Percentiles rank a stretch among this genome's conserved stretches.
phyloP scores from a whole-genome alignment of 495 filamentous ascomycete genomes.

The Pseudomonodictys pantanalensis region DNA sequence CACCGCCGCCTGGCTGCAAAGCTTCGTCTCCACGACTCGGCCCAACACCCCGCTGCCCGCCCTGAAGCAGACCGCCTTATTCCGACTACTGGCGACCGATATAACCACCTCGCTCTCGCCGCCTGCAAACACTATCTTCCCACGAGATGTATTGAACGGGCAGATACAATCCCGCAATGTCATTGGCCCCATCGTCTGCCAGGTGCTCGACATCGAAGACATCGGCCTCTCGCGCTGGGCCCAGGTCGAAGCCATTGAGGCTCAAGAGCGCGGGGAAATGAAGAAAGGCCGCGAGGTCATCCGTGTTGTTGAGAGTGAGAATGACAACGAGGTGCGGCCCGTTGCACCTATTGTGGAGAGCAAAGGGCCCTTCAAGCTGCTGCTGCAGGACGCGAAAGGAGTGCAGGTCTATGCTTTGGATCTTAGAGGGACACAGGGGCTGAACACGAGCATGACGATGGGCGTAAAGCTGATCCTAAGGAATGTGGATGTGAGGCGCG shows the following conservation, averaged over 20 bases:
- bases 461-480: conserved; percentile 77
- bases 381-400: conserved; percentile 77
- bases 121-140: conserved; percentile 47
- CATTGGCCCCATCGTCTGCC: conserved; percentile 62
- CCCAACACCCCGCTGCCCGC: conserved; percentile 64
- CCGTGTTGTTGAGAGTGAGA: conserved; percentile 58
- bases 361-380: conserved; percentile 69
- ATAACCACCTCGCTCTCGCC: conserved; percentile 59
- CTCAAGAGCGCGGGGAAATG: conserved; percentile 75
- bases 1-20: conserved; percentile 38
- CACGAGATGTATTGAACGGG: conserved; percentile 53
- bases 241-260: conserved; percentile 82
- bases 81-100: conserved; percentile 76
- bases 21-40: conserved; percentile 39
- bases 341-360: conserved; percentile 16
- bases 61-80: conserved; percentile 73
- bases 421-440: conserved; percentile 59
- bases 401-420: conserved; percentile 71
- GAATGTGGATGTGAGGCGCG: conserved; percentile 66
- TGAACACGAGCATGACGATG: conserved; percentile 67
- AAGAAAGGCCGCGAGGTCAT: conserved; percentile 81
- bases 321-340: conserved; percentile 44
- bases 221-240: conserved; percentile 73
- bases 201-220: conserved; percentile 83
- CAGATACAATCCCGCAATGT: conserved; percentile 55